Conservation (phyloP, 768 basidiomycete genomes). For the Chiua virens region DNA sequence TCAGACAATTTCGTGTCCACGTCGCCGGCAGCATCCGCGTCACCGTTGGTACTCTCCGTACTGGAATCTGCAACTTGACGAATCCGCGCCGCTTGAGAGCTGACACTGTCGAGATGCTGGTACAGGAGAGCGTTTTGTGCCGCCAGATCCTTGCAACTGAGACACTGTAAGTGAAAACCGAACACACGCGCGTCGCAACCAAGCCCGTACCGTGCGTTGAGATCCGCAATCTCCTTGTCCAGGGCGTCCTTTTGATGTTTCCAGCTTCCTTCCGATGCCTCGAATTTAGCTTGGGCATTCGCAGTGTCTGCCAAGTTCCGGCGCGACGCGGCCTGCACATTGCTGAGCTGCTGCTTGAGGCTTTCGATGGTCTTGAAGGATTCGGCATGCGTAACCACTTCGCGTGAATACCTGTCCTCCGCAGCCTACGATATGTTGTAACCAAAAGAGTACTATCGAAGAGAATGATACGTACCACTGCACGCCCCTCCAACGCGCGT, state of each 20-base stretch:
- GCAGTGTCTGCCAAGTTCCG: slow-evolving; percentile 64
- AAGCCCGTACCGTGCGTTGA: slow-evolving; percentile 60
- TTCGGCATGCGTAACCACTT: slow-evolving; percentile 84
- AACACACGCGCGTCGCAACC: not conserved
- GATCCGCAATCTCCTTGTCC: slow-evolving; percentile 73
- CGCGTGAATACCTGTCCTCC: slow-evolving; percentile 77
- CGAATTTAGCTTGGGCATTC: slow-evolving; percentile 72
- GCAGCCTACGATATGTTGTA: slow-evolving; percentile 47
- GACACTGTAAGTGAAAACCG: not conserved
- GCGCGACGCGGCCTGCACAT: slow-evolving; percentile 51
- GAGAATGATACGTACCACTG: slow-evolving; percentile 46
- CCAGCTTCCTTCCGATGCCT: slow-evolving; percentile 77
- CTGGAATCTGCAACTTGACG: slow-evolving; percentile 64
- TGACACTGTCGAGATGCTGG: slow-evolving; percentile 83
- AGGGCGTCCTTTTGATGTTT: slow-evolving; percentile 72
- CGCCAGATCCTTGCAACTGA: slow-evolving; percentile 69
- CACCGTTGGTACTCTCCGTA: slow-evolving; percentile 37
- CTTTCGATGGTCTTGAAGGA: slow-evolving; percentile 70
- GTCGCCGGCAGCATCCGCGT: slow-evolving; percentile 49
- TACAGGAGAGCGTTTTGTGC: slow-evolving; percentile 78
- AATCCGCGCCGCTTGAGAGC: slow-evolving; percentile 79
- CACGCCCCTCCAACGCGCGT: slow-evolving; percentile 66
- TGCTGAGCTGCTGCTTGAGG: slow-evolving; percentile 61
- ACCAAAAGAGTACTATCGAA: not conserved
- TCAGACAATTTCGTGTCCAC: slow-evolving; percentile 67